Evolutionary conservation across 2,329 filamentous ascomycete genomes (phyloP), one percentile per base, ranked within the genome.

Genomic region (Cytospora paraplurivora): DNA sequence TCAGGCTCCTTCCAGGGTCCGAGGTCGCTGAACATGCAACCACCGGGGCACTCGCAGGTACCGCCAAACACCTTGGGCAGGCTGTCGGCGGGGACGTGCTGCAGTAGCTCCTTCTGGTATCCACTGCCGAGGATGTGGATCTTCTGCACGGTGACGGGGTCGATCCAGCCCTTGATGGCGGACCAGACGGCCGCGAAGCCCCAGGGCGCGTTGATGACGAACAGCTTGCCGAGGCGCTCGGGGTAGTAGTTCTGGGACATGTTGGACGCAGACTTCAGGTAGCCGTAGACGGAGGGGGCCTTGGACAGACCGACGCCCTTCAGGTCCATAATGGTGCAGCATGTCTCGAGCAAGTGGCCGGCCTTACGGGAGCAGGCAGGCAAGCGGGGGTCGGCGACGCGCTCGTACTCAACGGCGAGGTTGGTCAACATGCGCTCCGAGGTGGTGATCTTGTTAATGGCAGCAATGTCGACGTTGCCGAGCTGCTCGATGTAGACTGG

Each of bases 221-320:
- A 99, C 75, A 99, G 85, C 79, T 93, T 93, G 73, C 95, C 95
- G 65, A 99, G 84, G 65, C 95, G 91, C 84, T 99, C 95, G 8
- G 95, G 95, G 81, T 99, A 99, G 87, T 98, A 96, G 85, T 98
- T 97, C 80, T 98, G 95, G 68, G 92, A 96, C 79, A 99, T 91
- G 76, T 82, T 88, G 38, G 92, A 95, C 53, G 92, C 93, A 75
- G 90, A 86, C 72, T 87, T 87, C 70, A 99, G 86, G 81, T 97
- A 98, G 61, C 87, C 85, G 82, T 96, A 97, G 64, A 97, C 94
- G 66, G 90, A 89, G 67, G 87, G 85, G 51, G 92, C 88, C 78
- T 90, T 95, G 75, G 83, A 84, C 71, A 98, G 80, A 64, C 92
- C 92, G 32, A 99, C 93, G 67, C 93, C 93, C 82, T 97, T 97